Percentiles rank a stretch among this genome's conserved stretches.
Evolutionary conservation across 495 filamentous ascomycete genomes (phyloP).

Genomic region (Friedmanniomyces endolithicus): DNA sequence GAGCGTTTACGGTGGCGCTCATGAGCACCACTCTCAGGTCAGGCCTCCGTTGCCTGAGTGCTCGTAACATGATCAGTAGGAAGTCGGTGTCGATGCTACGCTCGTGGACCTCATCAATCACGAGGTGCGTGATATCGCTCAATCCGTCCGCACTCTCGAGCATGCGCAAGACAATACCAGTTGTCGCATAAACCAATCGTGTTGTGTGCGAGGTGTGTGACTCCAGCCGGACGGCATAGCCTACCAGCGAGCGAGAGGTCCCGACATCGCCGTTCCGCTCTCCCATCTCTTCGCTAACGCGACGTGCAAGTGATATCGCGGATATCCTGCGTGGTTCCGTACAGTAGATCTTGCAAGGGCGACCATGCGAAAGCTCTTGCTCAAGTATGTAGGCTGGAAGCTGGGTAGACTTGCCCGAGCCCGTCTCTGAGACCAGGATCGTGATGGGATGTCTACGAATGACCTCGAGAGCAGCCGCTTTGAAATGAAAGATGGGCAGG

Average conservation of each 20-base stretch:
- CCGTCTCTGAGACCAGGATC: conserved; percentile 90
- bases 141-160: conserved; percentile 76
- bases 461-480: conserved; percentile 56
- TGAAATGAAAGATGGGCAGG: conserved; percentile 82
- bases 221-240: conserved; percentile 87
- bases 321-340: conserved; percentile 95
- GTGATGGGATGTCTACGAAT: conserved; percentile 68
- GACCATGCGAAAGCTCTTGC: conserved; percentile 67
- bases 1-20: conserved; percentile 90
- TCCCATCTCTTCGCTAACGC: conserved; percentile 89
- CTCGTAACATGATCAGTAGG: conserved; percentile 75
- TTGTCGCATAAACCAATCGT: conserved; percentile 70
- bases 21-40: conserved; percentile 79
- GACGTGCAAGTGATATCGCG: conserved; percentile 77
- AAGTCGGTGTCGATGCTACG: conserved; percentile 91
- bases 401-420: conserved; percentile 94
- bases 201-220: conserved; percentile 70
- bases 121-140: conserved; percentile 76
- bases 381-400: conserved; percentile 87
- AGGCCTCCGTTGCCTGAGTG: conserved; percentile 57
- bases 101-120: conserved; percentile 93
- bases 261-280: conserved; percentile 72
- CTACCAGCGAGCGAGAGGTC: conserved; percentile 69
- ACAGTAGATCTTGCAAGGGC: conserved; percentile 80
- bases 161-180: conserved; percentile 94